A percentile compares a stretch with the other conserved stretches of the same genome.
Evolutionary conservation across 495 filamentous ascomycete species (phyloP).

Genomic region (Penicillium bovifimosum): DNA sequence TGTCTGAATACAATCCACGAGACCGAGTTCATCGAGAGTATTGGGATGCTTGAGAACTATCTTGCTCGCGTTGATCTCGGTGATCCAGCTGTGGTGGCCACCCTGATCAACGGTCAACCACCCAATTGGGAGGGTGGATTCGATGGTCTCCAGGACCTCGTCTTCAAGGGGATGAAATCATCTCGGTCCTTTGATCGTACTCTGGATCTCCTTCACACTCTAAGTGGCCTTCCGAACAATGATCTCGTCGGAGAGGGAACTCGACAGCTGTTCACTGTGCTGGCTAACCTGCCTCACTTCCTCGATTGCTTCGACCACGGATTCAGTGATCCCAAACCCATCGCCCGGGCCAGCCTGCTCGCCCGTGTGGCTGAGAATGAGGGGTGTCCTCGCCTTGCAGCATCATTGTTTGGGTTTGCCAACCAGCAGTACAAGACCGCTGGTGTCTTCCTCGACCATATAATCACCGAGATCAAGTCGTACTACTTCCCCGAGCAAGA

Average conservation of each 20-base stretch:
- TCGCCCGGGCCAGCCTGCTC: conserved; percentile 61
- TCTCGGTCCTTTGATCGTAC: conserved; percentile 71
- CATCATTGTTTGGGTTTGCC: conserved; percentile 62
- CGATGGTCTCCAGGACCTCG: conserved; percentile 75
- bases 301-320: conserved; percentile 70
- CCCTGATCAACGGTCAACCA: conserved; percentile 72
- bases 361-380: conserved; percentile 68
- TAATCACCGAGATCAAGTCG: conserved; percentile 68
- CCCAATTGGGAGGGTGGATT: conserved; percentile 85
- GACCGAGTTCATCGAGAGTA: conserved; percentile 83
- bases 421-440: conserved; percentile 61
- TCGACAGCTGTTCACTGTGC: conserved; percentile 72
- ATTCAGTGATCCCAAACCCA: conserved; percentile 46
- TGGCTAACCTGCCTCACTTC: conserved; percentile 89
- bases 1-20: conserved; percentile 95
- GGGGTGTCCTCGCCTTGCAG: conserved; percentile 39
- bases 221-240: conserved; percentile 75
- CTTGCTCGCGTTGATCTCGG: conserved; percentile 77
- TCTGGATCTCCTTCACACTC: conserved; percentile 67
- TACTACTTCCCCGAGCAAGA: conserved; percentile 82
- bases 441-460: conserved; percentile 71
- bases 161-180: conserved; percentile 92
- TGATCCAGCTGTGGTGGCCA: conserved; percentile 57
- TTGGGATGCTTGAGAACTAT: conserved; percentile 87
- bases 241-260: conserved; percentile 74